Percentiles rank a stretch among this genome's conserved stretches.
Evolutionary conservation across 148 eudicot genomes (phyloP).

Genomic region (Vaccinium darrowii): DNA sequence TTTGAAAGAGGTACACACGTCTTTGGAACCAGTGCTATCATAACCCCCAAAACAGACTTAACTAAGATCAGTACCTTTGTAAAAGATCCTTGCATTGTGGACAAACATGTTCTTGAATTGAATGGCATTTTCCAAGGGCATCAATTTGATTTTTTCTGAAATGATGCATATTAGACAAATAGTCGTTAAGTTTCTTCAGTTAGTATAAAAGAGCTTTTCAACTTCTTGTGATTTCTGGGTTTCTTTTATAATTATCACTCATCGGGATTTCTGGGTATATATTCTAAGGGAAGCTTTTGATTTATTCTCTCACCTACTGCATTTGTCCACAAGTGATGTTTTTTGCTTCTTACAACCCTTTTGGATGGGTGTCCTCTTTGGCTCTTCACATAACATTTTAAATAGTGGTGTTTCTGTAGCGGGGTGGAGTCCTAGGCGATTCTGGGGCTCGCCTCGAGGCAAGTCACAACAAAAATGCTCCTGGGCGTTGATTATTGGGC

Average conservation of each 20-base stretch:
- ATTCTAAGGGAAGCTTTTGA: neutral
- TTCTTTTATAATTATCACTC: neutral
- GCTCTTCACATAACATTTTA: neutral
- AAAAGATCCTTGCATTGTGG: neutral
- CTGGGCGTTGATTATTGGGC: too few relatives aligned
- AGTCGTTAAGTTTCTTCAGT: neutral
- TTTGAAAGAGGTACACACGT: neutral
- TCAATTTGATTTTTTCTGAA: neutral
- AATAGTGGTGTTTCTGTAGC: neutral
- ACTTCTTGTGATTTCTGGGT: neutral
- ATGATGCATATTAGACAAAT: neutral
- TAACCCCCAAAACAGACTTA: neutral
- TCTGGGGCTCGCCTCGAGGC: too few relatives aligned
- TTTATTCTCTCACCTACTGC: neutral
- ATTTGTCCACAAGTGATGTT: neutral
- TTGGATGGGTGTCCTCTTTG: neutral
- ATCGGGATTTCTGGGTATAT: neutral
- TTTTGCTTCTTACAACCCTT: neutral
- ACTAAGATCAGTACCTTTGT: neutral
- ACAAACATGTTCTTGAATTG: neutral
- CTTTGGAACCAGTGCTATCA: neutral
- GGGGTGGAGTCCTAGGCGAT: neutral
- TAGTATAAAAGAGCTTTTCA: neutral
- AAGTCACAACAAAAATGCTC: too few relatives aligned
- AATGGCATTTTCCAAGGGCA: neutral